Percentiles rank a stretch among this genome's conserved stretches.
Conservation (phyloP, 2,329 filamentous ascomycete species). For the Arthrinium phaeospermum region DNA sequence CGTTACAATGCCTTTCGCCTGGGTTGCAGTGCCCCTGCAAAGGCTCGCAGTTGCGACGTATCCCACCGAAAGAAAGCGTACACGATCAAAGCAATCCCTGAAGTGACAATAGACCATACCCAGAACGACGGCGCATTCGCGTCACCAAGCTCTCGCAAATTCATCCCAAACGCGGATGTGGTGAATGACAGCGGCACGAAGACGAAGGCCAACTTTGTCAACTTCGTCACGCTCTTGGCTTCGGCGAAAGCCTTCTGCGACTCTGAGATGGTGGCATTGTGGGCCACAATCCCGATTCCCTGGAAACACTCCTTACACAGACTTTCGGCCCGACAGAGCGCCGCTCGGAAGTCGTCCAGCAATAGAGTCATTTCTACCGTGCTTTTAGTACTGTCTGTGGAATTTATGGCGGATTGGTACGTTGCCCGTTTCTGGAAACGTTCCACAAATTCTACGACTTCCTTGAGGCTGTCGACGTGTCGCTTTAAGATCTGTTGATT, state of each 20-base stretch:
- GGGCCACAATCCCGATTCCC: neutral
- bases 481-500: neutral
- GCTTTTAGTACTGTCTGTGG: neutral
- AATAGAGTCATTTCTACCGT: neutral
- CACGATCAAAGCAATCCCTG: neutral
- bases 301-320: neutral
- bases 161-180: neutral
- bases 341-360: neutral
- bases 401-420: neutral
- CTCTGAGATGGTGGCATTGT: neutral
- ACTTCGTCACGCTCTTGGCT: neutral
- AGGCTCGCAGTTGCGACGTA: neutral
- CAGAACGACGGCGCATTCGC: neutral
- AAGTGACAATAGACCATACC: neutral
- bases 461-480: neutral
- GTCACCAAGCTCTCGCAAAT: neutral
- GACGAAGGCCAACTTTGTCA: neutral
- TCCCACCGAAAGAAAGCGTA: neutral
- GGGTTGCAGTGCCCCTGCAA: neutral
- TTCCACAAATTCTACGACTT: neutral
- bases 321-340: neutral
- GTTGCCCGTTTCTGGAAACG: neutral
- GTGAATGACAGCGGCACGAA: neutral
- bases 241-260: neutral
- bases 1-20: neutral